Conservation (phyloP, 176 grass and related monocot genomes). For the Paspalum vaginatum region DNA sequence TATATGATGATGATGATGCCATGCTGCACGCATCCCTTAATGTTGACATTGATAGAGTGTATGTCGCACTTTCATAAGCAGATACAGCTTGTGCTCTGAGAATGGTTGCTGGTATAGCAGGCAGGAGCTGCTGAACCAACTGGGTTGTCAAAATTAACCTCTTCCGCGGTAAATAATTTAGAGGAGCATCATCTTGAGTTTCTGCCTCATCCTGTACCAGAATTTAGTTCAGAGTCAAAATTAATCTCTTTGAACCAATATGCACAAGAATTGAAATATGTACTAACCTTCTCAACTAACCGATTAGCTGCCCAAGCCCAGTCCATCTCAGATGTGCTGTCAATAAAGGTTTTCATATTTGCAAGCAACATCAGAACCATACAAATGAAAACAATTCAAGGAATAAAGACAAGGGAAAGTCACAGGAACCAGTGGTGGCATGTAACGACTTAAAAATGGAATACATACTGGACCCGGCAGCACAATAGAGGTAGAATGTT, state of each 20-base stretch:
- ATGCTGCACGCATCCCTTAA: conserved; percentile 79
- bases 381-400: conserved; percentile 36
- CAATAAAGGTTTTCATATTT: conserved; percentile 38
- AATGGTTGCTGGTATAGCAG: conserved; percentile 68
- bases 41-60: conserved; percentile 67
- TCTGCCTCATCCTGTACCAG: conserved; percentile 67
- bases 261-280: conserved; percentile 29
- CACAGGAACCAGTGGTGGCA: conserved; percentile 19
- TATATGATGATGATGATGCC: conserved; percentile 51
- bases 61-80: conserved; percentile 72
- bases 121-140: conserved; percentile 85
- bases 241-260: conserved; percentile 30
- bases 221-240: conserved; percentile 24
- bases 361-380: conserved; percentile 38
- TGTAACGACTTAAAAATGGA: neutral
- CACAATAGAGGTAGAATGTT: conserved; percentile 38
- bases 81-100: conserved; percentile 68
- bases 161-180: conserved; percentile 59
- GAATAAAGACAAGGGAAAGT: conserved; percentile 16
- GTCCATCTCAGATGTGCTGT: conserved; percentile 68
- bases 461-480: conserved; percentile 22
- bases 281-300: conserved; percentile 88
- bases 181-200: conserved; percentile 59
- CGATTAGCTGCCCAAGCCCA: conserved; percentile 89
- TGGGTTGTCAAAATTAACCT: conserved; percentile 76